Conservation (phyloP, 2,329 filamentous ascomycete species). For the Davidsoniella eucalypti region DNA sequence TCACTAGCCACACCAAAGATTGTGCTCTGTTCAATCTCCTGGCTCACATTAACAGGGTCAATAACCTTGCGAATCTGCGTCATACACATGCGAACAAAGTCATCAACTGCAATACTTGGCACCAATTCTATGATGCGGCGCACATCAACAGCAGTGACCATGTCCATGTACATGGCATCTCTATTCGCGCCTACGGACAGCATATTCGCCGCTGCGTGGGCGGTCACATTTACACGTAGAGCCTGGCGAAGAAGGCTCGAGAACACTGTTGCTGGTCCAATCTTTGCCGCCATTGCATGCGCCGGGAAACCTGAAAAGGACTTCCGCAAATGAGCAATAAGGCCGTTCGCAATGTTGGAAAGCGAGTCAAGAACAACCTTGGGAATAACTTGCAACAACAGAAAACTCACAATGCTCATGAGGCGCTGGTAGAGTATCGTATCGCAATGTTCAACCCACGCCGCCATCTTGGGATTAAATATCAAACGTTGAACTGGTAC, state of each 20-base stretch:
- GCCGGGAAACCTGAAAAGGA: constrained; percentile 73
- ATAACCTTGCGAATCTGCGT: constrained; percentile 54
- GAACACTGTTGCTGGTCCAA: constrained; percentile 78
- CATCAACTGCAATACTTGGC: constrained; percentile 47
- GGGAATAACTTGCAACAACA: constrained; percentile 82
- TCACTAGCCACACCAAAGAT: constrained; percentile 36
- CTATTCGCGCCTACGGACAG: constrained; percentile 76
- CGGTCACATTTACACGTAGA: constrained; percentile 79
- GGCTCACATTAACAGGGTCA: constrained; percentile 48
- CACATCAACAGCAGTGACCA: constrained; percentile 50
- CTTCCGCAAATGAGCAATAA: constrained; percentile 67
- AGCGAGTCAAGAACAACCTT: constrained; percentile 76
- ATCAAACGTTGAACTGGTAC: constrained; percentile 93
- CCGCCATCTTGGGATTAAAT: constrained; percentile 59
- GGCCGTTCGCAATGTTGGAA: constrained; percentile 64
- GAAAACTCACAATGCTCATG: constrained; percentile 77
- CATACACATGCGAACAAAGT: constrained; percentile 45
- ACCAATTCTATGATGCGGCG: constrained; percentile 48
- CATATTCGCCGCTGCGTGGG: constrained; percentile 87
- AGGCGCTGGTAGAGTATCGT: constrained; percentile 94
- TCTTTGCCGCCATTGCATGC: constrained; percentile 74
- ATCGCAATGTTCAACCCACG: constrained; percentile 93
- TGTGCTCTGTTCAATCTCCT: constrained; percentile 46
- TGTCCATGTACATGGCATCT: constrained; percentile 91
- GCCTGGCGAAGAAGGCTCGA: constrained; percentile 72